Base-by-base conservation (phyloP, 768 basidiomycete species). In the Russula brevipes region DNA sequence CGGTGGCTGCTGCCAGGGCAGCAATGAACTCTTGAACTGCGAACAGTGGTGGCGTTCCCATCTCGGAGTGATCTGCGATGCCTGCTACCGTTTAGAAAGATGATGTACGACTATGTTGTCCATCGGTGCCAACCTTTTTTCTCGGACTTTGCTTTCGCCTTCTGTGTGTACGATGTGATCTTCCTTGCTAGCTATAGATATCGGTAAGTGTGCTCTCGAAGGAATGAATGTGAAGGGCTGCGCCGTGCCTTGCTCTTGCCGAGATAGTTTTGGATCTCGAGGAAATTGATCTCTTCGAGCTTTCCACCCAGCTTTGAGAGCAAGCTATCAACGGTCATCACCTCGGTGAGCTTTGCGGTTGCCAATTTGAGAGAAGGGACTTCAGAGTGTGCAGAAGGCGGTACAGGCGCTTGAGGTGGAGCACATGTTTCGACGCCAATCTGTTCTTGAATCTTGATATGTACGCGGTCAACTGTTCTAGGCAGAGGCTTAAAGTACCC, bases 221-320 rank as follows among this genome's bases (percentile, higher is more conserved):
- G 9, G 24, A 2, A 17, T 4, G 8, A 45, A 41, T 12, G 11
- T n/a, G 2, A 3, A 12, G 24, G 24, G 24, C 9, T 19, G 31
- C n/a, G 75, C 75, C 71, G 76, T 76, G 81, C 92, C 81, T 94
- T 96, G 73, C 93, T 95, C 64, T 78, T 82, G 71, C 82, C 86
- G 59, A 98, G 75, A 75, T 97, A 98, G 10, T 75, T 74, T 67
- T 88, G 89, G 24, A 97, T 81, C 72, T 93, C 91, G 58, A 95
- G 76, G 41, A 96, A 73, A 71, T 97, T 96, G 67, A 95, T 82
- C 9, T 86, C 88, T 56, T 82, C 82, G 31, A 81, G 85, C 71
- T 82, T 88, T 66, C 78, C 77, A 1, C 91, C 93, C 9, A 94
- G 73, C 56, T 77, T 77, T 33, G 81, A 78, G 69, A 89, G 79